Base-by-base conservation (phyloP, 352 stramenopile species). In the Peronospora destructor region DNA sequence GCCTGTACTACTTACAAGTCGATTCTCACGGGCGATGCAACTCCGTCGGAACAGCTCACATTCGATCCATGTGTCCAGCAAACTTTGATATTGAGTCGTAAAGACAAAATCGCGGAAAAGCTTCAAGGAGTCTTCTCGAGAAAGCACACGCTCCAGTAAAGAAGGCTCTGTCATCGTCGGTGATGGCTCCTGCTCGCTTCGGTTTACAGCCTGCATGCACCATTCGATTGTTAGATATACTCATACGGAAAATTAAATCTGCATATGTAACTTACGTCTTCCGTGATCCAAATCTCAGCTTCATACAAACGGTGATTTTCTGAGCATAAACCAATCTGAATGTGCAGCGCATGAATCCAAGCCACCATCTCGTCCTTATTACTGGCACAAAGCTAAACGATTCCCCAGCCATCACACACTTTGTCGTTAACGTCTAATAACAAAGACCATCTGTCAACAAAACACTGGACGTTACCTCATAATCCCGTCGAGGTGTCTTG, bases 11-110 rank as follows among this genome's bases (percentile, higher is more conserved):
- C 45, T 71, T 43, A 74, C 53, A 46, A 73, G 56, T 9, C 61
- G 60, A 32, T 71, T 77, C 40, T 88, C 76, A 30, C 78, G 72
- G 13, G 73, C 73, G 13, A 88, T 60, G 26, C 76, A 86, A 21
- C 76, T 83, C 13, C 75, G 67, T 12, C 79, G 78, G 36, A 91
- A 92, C 6, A 85, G 57, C 39, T 92, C 82, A 45, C 78, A 91
- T 48, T 92, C 76, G 35, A 87, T 81, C 79, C 79, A 92, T n/a
- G 79, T 87, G 46, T 92, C 79, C 38, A 92, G 36, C 13, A 92
- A 68, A 32, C 54, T 66, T 38, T 88, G 76, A 17, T 76, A 72
- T 8, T 71, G 60, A 8, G 76, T 80, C 17, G 65, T 75, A 56
- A 73, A 76, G 30, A 83, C 71, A 51, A 87, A 92, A 40, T 92